These are phyloP conservation scores for Wickerhamomyces sp. DNA, from an alignment of 1,139 yeast genomes.

Conservation along the genomic window DNA sequence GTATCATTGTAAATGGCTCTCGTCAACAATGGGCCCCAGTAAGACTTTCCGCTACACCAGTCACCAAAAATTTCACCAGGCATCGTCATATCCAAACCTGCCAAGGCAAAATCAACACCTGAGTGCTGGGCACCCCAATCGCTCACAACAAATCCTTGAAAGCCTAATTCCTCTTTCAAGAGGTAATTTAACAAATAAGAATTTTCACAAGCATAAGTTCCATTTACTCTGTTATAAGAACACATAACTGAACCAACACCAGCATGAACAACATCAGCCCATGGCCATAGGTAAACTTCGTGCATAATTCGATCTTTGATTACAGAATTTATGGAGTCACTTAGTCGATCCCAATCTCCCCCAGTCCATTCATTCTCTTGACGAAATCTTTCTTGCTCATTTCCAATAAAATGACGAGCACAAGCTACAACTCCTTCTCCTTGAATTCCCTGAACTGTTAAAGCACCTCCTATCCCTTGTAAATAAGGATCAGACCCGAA, in stretches of 20 bases:
- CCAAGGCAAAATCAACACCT: conserved; percentile 52
- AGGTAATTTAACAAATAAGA: conserved; percentile 51
- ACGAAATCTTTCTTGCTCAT: conserved; percentile 65
- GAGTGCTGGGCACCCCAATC: conserved; percentile 65
- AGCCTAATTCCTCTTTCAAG: conserved; percentile 59
- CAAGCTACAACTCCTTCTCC: conserved; percentile 54
- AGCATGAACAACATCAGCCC: conserved; percentile 57
- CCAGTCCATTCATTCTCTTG: conserved; percentile 53
- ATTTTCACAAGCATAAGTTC: conserved; percentile 59
- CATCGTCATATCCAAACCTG: conserved; percentile 67
- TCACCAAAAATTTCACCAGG: conserved; percentile 56
- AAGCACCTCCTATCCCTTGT: conserved; percentile 52
- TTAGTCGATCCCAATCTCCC: conserved; percentile 35
- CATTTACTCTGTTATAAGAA: conserved; percentile 55
- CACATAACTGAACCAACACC: conserved; percentile 64
- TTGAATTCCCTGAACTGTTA: conserved; percentile 54
- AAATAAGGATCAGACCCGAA: conserved; percentile 63
- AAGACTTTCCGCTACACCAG: conserved; percentile 51
- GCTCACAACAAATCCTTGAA: conserved; percentile 62
- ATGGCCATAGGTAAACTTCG: conserved; percentile 63
- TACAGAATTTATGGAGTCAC: conserved; percentile 42
- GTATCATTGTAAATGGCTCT: conserved; percentile 53
- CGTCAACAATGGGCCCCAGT: conserved; percentile 57
- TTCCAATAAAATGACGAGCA: conserved; percentile 52
- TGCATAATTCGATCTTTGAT: conserved; percentile 62